phyloP scores from a whole-genome alignment of 1,139 yeast species.

The Ogataea hybrid region DNA sequence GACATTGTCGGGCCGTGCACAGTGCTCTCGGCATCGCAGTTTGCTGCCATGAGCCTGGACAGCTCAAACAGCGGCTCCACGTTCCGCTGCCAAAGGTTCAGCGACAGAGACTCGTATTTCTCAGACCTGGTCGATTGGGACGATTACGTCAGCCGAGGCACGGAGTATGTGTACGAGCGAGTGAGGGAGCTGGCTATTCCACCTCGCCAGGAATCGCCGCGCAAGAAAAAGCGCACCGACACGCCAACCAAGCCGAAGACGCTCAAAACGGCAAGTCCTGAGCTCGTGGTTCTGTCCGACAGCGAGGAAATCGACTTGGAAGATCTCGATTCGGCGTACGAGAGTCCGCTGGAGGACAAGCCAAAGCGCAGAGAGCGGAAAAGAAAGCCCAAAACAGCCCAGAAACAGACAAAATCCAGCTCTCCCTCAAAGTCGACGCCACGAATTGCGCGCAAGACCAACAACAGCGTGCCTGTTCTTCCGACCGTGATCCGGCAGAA shows the following conservation, averaged over 20 bases:
- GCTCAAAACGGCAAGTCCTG: not conserved
- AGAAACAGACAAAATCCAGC: not conserved
- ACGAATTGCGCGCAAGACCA: constrained; percentile 1
- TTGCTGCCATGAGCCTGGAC: constrained; percentile 33
- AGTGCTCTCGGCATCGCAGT: constrained; percentile 36
- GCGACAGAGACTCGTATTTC: constrained; percentile 35
- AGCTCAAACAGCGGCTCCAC: constrained; percentile 33
- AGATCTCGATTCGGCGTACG: constrained; percentile 6
- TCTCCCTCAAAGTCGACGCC: not conserved
- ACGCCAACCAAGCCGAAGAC: not conserved
- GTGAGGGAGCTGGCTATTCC: constrained; percentile 34
- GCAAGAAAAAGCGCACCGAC: not conserved
- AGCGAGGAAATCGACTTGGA: constrained; percentile 2
- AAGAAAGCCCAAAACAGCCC: not conserved
- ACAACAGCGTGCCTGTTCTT: constrained; percentile 11
- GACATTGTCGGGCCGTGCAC: constrained; percentile 36
- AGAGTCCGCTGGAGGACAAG: not conserved
- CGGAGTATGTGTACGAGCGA: constrained; percentile 32
- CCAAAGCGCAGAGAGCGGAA: not conserved
- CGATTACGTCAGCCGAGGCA: constrained; percentile 30
- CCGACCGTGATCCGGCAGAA: constrained; percentile 19
- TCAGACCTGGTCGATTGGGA: constrained; percentile 37
- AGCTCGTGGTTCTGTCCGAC: not conserved
- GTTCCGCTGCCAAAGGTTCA: constrained; percentile 41
- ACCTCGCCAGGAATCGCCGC: constrained; percentile 20